These are phyloP conservation scores for Verbascum thapsus DNA, from an alignment of 257 asterid species.

Conservation along the genomic window DNA sequence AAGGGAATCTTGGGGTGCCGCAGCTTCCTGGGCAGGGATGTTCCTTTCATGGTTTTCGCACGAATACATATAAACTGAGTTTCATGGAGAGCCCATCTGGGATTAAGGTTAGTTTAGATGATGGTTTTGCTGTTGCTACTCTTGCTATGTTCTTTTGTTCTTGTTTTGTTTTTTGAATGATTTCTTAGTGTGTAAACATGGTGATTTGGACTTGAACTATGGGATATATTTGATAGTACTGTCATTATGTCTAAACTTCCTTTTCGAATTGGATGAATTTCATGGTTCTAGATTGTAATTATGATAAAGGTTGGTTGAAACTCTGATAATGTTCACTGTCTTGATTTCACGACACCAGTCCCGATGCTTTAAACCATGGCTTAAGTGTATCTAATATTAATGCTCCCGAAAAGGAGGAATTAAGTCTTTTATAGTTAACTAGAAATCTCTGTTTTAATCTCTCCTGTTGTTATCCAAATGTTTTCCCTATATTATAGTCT, in stretches of 20 bases:
- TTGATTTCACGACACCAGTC: conserved; percentile 1
- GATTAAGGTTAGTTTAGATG: conserved; percentile 64
- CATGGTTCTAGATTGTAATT: background rate
- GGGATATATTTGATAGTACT: too few species aligned
- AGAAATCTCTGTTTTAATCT: background rate
- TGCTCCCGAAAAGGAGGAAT: background rate
- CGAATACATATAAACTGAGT: conserved; percentile 85
- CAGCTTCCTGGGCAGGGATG: conserved; percentile 96
- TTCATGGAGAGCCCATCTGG: conserved; percentile 99
- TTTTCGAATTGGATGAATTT: background rate
- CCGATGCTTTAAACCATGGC: too few species aligned
- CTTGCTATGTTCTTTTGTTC: conserved; percentile 4
- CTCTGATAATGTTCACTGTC: background rate
- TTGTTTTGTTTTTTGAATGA: background rate
- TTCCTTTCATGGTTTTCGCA: conserved; percentile 89
- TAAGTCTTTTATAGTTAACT: background rate
- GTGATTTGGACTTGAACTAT: too few species aligned
- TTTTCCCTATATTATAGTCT: conserved; percentile 11
- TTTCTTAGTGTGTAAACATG: too few species aligned
- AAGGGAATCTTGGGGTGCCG: conserved; percentile 95
- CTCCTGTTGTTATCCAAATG: conserved; percentile 5
- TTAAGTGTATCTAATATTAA: too few species aligned
- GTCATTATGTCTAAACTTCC: conserved; percentile 16
- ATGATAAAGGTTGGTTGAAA: too few species aligned
- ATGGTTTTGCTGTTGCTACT: too few species aligned